These are phyloP conservation scores for Huntiella bhutanensis DNA, from an alignment of 2,329 filamentous ascomycete genomes.

Conservation along the genomic window DNA sequence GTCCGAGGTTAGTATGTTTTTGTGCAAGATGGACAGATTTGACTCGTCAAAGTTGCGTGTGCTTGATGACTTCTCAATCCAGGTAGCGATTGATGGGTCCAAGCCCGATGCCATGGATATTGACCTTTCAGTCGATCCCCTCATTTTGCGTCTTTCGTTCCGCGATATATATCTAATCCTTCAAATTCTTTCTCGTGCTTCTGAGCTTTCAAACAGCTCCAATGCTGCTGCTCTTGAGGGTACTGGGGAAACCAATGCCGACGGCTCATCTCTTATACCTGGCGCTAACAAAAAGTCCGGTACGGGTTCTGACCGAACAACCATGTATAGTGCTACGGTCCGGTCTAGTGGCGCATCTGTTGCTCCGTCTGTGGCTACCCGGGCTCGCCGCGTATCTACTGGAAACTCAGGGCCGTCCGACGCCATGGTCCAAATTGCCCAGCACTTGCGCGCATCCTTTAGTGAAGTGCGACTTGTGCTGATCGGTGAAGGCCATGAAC, in stretches of 20 bases:
- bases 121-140: constrained; percentile 70
- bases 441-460: constrained; percentile 70
- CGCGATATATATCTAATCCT: constrained; percentile 87
- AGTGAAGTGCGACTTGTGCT: constrained; percentile 82
- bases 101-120: constrained; percentile 52
- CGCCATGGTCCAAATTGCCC: not conserved
- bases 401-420: not conserved
- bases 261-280: constrained; percentile 28
- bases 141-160: constrained; percentile 76
- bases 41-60: constrained; percentile 80
- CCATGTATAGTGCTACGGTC: not conserved
- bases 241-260: constrained; percentile 34
- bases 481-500: constrained; percentile 87
- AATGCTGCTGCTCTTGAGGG: constrained; percentile 22
- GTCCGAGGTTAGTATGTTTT: constrained; percentile 89
- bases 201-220: constrained; percentile 54
- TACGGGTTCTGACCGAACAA: not conserved
- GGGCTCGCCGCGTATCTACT: not conserved
- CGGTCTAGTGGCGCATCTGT: not conserved
- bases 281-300: constrained; percentile 14
- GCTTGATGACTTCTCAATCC: constrained; percentile 87
- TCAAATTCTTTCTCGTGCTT: constrained; percentile 80
- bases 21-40: constrained; percentile 96
- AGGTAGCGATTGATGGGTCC: constrained; percentile 65
- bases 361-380: not conserved